phyloP scores from a whole-genome alignment of 2,329 filamentous ascomycete species.

The Calonectria pseudoturangicola region DNA sequence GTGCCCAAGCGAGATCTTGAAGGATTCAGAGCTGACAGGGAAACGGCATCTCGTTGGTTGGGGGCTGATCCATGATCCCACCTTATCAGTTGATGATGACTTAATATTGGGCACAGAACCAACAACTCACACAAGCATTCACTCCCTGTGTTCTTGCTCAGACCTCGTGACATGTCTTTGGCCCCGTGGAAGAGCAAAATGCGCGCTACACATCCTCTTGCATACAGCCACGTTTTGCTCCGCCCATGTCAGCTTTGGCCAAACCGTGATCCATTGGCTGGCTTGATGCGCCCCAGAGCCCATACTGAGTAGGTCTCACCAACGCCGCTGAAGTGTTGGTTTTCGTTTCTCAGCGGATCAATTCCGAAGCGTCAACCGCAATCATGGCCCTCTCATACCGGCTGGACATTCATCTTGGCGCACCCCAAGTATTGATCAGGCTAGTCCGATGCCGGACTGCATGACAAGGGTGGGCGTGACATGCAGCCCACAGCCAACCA shows the following conservation, averaged over 20 bases:
- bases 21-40: neutral
- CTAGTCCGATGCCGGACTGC: slow-evolving; percentile 18
- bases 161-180: neutral
- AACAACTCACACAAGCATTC: neutral
- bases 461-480: slow-evolving; percentile 14
- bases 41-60: neutral
- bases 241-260: neutral
- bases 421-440: slow-evolving; percentile 2
- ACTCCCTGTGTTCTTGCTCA: neutral
- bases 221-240: slow-evolving; percentile 9
- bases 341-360: neutral
- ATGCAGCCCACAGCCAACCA: neutral
- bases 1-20: neutral
- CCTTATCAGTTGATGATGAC: neutral
- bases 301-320: neutral
- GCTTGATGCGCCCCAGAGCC: neutral
- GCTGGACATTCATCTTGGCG: neutral
- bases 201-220: neutral
- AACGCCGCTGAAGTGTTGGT: neutral
- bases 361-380: neutral
- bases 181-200: neutral
- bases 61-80: neutral
- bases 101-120: neutral
- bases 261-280: neutral
- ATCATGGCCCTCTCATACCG: neutral